Evolutionary conservation across 352 stramenopile species (phyloP).

Genomic region (Globisporangium ultimum): DNA sequence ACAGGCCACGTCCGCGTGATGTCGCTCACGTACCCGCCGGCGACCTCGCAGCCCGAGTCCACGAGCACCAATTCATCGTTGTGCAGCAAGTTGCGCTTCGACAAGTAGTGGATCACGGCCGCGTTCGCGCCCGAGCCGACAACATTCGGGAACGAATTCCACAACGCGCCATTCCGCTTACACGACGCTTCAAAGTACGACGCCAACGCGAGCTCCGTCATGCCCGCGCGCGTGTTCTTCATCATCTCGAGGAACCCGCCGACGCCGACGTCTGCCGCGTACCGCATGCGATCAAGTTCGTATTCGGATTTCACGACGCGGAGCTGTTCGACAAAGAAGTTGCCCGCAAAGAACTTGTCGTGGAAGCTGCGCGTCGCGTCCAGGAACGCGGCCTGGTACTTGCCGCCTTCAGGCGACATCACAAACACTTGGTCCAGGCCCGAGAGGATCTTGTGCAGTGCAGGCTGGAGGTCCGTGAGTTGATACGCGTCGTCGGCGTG

Average conservation of each 20-base stretch:
- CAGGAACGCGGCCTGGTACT: conserved; percentile 53
- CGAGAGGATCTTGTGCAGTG: conserved; percentile 52
- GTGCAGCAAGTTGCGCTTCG: conserved; percentile 60
- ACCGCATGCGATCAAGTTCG: conserved; percentile 74
- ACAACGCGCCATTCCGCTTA: conserved; percentile 72
- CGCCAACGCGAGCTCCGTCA: conserved; percentile 70
- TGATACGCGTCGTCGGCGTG: conserved; percentile 65
- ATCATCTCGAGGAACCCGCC: conserved; percentile 81
- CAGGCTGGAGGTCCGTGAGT: conserved; percentile 49
- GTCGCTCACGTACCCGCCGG: conserved; percentile 75
- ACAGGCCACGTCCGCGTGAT: conserved; percentile 83
- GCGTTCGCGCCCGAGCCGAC: conserved; percentile 72
- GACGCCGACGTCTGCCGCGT: conserved; percentile 59
- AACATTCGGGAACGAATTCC: conserved; percentile 83
- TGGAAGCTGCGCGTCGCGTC: conserved; percentile 57
- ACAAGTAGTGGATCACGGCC: conserved; percentile 82
- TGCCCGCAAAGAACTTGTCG: conserved; percentile 67
- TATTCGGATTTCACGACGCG: conserved; percentile 70
- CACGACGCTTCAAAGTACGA: conserved; percentile 68
- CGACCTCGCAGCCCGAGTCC: conserved; percentile 78
- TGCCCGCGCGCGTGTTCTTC: conserved; percentile 49
- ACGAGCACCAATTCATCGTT: conserved; percentile 80
- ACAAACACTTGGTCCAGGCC: conserved; percentile 68
- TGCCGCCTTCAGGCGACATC: conserved; percentile 50
- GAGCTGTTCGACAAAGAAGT: conserved; percentile 73